phyloP scores from a whole-genome alignment of 1,284 basidiomycete genomes.

The Cystobasidium slooffiae region DNA sequence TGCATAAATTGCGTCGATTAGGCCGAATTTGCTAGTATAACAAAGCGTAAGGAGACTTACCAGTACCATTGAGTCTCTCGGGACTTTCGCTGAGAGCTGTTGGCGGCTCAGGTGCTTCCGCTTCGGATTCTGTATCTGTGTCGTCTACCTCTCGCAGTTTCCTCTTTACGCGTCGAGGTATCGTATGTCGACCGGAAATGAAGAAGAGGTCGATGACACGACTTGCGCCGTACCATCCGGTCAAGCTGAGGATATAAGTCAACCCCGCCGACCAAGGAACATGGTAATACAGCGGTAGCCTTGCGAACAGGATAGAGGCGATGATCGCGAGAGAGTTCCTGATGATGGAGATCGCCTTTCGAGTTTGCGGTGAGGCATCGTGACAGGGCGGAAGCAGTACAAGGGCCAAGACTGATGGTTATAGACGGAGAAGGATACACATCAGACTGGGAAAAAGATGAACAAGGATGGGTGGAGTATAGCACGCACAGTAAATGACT shows the following conservation, averaged over 20 bases:
- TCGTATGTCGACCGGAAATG: constrained; percentile 12
- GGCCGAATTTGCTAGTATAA: no score
- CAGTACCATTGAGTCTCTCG: no score
- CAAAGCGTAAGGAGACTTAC: no score
- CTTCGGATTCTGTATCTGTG: constrained; percentile 38
- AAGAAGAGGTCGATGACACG: constrained; percentile 39
- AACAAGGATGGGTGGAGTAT: neutral
- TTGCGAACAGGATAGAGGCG: constrained; percentile 26
- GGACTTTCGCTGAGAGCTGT: no score
- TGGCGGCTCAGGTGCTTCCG: constrained; percentile 4
- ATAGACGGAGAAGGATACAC: neutral
- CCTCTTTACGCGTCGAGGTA: constrained; percentile 38
- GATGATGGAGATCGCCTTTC: neutral
- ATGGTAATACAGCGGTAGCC: constrained; percentile 37
- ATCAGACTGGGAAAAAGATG: neutral
- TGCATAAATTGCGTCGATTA: no score
- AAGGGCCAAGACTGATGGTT: constrained; percentile 34
- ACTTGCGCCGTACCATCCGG: constrained; percentile 38
- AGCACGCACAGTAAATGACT: constrained; percentile 30
- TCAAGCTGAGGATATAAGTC: constrained; percentile 40
- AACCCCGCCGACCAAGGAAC: constrained; percentile 38
- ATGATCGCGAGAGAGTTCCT: constrained; percentile 13
- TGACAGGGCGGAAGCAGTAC: constrained; percentile 36
- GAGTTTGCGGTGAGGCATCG: neutral
- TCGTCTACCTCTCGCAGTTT: constrained; percentile 38